phyloP scores from a whole-genome alignment of 768 basidiomycete species.

The Agaricus subrufescens region DNA sequence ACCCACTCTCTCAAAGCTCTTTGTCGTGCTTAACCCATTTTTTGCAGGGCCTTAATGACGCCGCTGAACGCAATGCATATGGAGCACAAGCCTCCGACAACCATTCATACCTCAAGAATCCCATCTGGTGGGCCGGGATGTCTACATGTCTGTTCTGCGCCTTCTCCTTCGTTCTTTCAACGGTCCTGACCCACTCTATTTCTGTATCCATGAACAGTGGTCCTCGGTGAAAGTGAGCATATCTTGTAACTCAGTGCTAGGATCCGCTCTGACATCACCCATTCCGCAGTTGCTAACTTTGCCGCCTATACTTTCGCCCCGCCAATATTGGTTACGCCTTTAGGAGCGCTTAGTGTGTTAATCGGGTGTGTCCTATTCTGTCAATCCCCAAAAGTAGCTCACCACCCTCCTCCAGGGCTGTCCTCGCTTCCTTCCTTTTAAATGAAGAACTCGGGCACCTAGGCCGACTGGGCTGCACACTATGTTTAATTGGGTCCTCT shows the following conservation, averaged over 20 bases:
- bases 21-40: neutral
- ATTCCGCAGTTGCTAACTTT: slow-evolving; percentile 70
- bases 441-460: slow-evolving; percentile 93
- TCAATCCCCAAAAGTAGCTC: neutral
- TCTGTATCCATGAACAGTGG: slow-evolving; percentile 48
- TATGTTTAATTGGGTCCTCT: slow-evolving; percentile 83
- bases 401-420: slow-evolving; percentile 50
- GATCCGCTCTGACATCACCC: neutral
- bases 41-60: slow-evolving; percentile 82
- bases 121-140: slow-evolving; percentile 98
- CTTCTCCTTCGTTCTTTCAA: slow-evolving; percentile 1
- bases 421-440: slow-evolving; percentile 90
- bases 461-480: slow-evolving; percentile 80
- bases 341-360: slow-evolving; percentile 95
- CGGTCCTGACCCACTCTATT: neutral
- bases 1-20: neutral
- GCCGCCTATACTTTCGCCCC: slow-evolving; percentile 98
- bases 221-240: slow-evolving; percentile 80
- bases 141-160: slow-evolving; percentile 66
- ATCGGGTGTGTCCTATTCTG: slow-evolving; percentile 68
- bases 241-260: neutral
- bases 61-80: slow-evolving; percentile 47
- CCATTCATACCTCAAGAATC: slow-evolving; percentile 81
- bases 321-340: slow-evolving; percentile 94
- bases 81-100: slow-evolving; percentile 73